phyloP scores from a whole-genome alignment of 176 grass and related monocot genomes.

The Tuctoria greenei region DNA sequence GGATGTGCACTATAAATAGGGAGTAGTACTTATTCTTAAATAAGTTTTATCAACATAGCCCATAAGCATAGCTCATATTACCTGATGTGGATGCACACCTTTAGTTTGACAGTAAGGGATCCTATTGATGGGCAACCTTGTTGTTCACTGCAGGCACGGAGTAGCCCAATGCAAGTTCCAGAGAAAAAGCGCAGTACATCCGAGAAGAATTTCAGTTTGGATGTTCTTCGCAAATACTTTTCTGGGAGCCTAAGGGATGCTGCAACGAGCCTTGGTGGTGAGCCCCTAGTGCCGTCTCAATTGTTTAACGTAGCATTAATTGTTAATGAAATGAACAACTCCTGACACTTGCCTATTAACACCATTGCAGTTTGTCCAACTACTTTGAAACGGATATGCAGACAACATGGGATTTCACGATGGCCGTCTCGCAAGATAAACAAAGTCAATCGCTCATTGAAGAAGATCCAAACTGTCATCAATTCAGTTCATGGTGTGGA shows the following conservation, averaged over 20 bases:
- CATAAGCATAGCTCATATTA: conserved; percentile 1
- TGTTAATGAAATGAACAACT: neutral
- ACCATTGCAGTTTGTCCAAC: conserved; percentile 85
- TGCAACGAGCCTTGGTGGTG: conserved; percentile 85
- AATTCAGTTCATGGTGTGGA: conserved; percentile 81
- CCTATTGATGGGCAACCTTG: conserved; percentile 11
- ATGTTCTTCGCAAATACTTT: conserved; percentile 90
- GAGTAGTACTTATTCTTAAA: neutral
- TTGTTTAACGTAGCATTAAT: neutral
- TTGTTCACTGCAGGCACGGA: conserved; percentile 48
- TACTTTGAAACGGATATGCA: conserved; percentile 92
- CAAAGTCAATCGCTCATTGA: conserved; percentile 90
- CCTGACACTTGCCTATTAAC: conserved; percentile 37
- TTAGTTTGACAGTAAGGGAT: neutral
- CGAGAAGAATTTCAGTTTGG: conserved; percentile 91
- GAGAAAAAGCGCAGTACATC: conserved; percentile 66
- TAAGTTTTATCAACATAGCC: neutral
- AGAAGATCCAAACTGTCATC: conserved; percentile 96
- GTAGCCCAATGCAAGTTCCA: conserved; percentile 38
- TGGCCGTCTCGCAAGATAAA: conserved; percentile 99
- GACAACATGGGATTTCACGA: conserved; percentile 86
- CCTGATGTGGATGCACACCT: neutral
- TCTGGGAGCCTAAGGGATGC: conserved; percentile 92
- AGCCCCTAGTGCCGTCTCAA: conserved; percentile 18
- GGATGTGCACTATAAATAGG: neutral